Percentiles rank a stretch among this genome's conserved stretches.
These are phyloP conservation scores for Cicer yamashitae DNA, from an alignment of 306 rosid species.

Conservation along the genomic window DNA sequence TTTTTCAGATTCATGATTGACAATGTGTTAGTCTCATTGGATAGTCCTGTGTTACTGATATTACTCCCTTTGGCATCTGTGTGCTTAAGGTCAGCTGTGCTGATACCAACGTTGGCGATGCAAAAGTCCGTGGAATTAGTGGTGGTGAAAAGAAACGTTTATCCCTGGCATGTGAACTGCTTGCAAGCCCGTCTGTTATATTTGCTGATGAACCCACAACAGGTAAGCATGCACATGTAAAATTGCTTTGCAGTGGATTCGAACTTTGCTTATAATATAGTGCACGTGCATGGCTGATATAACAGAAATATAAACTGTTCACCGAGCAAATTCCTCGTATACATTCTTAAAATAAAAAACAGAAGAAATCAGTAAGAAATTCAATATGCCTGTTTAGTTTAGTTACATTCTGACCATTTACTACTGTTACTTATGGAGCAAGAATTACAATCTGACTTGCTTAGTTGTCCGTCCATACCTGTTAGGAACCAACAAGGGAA, in stretches of 20 bases:
- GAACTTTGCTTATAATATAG: slow-evolving; percentile 9
- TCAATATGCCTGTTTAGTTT: slow-evolving; percentile 4
- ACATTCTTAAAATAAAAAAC: not conserved
- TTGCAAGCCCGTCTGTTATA: slow-evolving; percentile 90
- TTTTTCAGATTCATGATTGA: slow-evolving; percentile 34
- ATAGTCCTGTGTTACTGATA: slow-evolving; percentile 37
- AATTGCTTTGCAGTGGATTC: slow-evolving; percentile 32
- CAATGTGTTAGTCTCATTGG: slow-evolving; percentile 25
- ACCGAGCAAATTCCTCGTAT: not conserved
- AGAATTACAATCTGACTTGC: slow-evolving; percentile 19
- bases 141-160: slow-evolving; percentile 96
- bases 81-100: slow-evolving; percentile 82
- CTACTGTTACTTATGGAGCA: not conserved
- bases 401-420: slow-evolving; percentile 9
- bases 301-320: slow-evolving; percentile 19
- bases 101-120: slow-evolving; percentile 87
- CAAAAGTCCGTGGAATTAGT: slow-evolving; percentile 86
- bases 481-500: not conserved
- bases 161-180: slow-evolving; percentile 89
- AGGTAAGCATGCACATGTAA: slow-evolving; percentile 55
- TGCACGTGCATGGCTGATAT: not conserved
- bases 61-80: slow-evolving; percentile 31
- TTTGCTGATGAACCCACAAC: slow-evolving; percentile 98
- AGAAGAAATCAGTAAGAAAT: slow-evolving; percentile 16
- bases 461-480: not conserved